phyloP scores from a whole-genome alignment of 352 stramenopile species.

The Phytophthora tentaculata region DNA sequence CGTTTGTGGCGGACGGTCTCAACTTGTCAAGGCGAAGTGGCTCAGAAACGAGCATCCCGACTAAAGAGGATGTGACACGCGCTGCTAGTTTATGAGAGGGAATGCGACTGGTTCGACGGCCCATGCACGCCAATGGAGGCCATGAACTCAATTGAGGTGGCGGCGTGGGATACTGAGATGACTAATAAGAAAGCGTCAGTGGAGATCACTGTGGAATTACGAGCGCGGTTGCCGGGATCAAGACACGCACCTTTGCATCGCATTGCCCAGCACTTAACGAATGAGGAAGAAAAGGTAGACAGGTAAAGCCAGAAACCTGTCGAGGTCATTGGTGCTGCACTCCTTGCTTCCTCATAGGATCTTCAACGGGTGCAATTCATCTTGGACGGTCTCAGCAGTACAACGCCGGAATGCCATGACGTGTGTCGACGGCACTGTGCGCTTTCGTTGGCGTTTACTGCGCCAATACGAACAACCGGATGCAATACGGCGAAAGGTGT shows the following conservation, averaged over 20 bases:
- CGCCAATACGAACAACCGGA: slow-evolving; percentile 14
- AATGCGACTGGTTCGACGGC: slow-evolving; percentile 1
- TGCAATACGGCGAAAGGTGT: slow-evolving; percentile 12
- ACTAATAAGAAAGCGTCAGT: neutral
- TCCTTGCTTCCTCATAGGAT: neutral
- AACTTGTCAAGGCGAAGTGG: neutral
- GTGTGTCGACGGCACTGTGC: slow-evolving; percentile 12
- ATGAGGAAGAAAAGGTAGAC: too few relatives aligned
- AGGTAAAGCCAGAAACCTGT: neutral
- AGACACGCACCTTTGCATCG: neutral
- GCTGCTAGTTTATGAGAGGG: slow-evolving; percentile 10
- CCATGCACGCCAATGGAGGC: neutral
- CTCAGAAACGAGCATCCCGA: neutral
- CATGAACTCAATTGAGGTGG: too few relatives aligned
- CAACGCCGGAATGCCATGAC: slow-evolving; percentile 18
- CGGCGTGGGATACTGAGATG: neutral
- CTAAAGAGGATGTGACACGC: slow-evolving; percentile 27
- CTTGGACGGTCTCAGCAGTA: slow-evolving; percentile 19
- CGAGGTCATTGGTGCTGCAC: neutral
- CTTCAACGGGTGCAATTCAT: neutral
- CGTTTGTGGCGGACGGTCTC: neutral
- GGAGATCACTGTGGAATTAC: slow-evolving; percentile 7
- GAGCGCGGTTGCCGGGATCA: neutral
- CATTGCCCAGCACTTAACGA: neutral
- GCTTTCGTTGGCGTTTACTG: slow-evolving; percentile 13